These are phyloP conservation scores for Craterostigma plantagineum DNA, from an alignment of 257 asterid species.

Conservation along the genomic window DNA sequence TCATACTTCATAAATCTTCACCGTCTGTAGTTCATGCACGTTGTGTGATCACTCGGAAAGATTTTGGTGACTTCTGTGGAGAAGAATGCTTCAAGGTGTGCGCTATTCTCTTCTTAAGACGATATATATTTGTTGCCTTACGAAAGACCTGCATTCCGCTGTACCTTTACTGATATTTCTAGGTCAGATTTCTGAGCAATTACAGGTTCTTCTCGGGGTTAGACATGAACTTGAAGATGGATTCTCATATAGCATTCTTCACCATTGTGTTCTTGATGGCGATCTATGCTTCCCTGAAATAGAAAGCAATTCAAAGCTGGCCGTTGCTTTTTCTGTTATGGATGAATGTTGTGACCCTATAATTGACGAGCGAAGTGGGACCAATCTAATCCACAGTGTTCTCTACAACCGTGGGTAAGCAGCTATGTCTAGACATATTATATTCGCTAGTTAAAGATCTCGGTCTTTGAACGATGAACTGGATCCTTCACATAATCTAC, in stretches of 20 bases:
- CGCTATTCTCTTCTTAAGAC: slow-evolving; percentile 29
- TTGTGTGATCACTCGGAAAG: slow-evolving; percentile 38
- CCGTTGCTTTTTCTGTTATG: slow-evolving; percentile 45
- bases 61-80: slow-evolving; percentile 15
- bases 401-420: slow-evolving; percentile 46
- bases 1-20: background rate
- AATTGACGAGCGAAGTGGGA: slow-evolving; percentile 43
- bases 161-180: slow-evolving; percentile 15
- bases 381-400: slow-evolving; percentile 44
- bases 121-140: slow-evolving; percentile 10
- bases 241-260: slow-evolving; percentile 63
- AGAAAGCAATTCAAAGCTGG: slow-evolving; percentile 45
- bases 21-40: slow-evolving; percentile 49
- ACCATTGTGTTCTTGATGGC: slow-evolving; percentile 22
- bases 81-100: slow-evolving; percentile 31
- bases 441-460: slow-evolving; percentile 8
- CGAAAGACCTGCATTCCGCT: too few species aligned
- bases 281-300: slow-evolving; percentile 23
- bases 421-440: background rate
- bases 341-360: slow-evolving; percentile 52
- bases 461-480: slow-evolving; percentile 2
- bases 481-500: background rate
- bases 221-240: slow-evolving; percentile 60
- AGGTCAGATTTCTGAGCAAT: slow-evolving; percentile 44
- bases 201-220: slow-evolving; percentile 52